A percentile compares a stretch with the other conserved stretches of the same genome.
Conservation (phyloP, 306 rosid species). For the Quercus dentata region DNA sequence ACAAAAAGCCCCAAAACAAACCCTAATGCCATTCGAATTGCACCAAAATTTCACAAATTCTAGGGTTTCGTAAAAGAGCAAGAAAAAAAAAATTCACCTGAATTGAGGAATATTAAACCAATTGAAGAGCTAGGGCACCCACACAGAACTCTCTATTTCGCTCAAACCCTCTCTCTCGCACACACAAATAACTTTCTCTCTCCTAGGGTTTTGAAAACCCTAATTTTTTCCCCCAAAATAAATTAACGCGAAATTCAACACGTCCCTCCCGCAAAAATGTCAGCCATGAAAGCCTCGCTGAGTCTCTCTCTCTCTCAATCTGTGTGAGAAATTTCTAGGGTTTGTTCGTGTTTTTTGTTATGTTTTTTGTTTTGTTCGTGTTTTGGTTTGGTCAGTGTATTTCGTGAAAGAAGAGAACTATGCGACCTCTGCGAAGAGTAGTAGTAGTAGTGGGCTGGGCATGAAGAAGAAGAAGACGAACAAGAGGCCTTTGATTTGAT, state of each 20-base stretch:
- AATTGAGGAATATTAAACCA: constrained; percentile 27
- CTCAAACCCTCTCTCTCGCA: not conserved
- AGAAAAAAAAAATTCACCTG: constrained; percentile 50
- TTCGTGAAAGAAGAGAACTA: constrained; percentile 53
- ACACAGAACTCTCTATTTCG: constrained; percentile 18
- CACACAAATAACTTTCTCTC: constrained; percentile 22
- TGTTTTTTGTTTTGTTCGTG: constrained; percentile 25
- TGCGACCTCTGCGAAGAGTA: constrained; percentile 66
- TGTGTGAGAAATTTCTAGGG: constrained; percentile 29
- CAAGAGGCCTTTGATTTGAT: constrained; percentile 62
- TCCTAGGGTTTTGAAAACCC: constrained; percentile 87
- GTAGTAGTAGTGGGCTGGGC: constrained; percentile 78
- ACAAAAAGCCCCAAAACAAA: constrained; percentile 18
- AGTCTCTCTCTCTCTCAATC: constrained; percentile 28
- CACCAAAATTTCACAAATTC: constrained; percentile 49
- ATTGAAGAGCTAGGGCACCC: constrained; percentile 56
- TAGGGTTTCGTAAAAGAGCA: constrained; percentile 64
- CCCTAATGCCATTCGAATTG: constrained; percentile 51
- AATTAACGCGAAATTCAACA: constrained; percentile 38
- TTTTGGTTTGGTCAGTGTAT: constrained; percentile 16
- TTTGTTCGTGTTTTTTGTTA: constrained; percentile 19
- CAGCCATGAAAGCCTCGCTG: constrained; percentile 49
- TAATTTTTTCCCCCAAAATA: constrained; percentile 15
- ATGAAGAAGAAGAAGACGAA: constrained; percentile 62
- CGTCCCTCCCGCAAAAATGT: constrained; percentile 46